Evolutionary conservation across 441 rosid genomes (phyloP).

Genomic region (Flueggea neowawraea): DNA sequence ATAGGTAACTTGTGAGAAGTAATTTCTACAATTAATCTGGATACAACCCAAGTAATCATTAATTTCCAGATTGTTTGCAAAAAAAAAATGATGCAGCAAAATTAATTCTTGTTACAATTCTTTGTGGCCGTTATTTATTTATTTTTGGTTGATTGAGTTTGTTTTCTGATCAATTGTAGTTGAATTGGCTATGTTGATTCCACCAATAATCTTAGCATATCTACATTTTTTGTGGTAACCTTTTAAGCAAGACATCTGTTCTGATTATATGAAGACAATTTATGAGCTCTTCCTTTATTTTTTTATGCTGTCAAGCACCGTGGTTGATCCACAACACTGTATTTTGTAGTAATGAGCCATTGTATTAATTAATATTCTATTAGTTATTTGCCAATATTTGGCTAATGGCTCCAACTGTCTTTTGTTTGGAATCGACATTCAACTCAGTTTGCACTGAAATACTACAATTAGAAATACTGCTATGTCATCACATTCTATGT

Average conservation of each 20-base stretch:
- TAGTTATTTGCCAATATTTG: not conserved
- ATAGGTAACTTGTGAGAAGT: constrained; percentile 91
- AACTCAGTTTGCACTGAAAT: constrained; percentile 77
- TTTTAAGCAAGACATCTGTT: too few species aligned
- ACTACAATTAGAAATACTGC: too few species aligned
- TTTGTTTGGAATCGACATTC: constrained; percentile 97
- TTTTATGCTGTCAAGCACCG: too few species aligned
- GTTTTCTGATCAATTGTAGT: constrained; percentile 75
- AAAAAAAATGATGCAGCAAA: constrained; percentile 5
- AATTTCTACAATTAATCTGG: constrained; percentile 73
- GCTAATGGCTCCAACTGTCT: constrained; percentile 4
- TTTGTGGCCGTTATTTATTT: not conserved
- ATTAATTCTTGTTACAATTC: not conserved
- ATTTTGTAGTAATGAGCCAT: not conserved
- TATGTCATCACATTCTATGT: too few species aligned
- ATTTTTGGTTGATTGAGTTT: constrained; percentile 61
- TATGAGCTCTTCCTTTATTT: too few species aligned
- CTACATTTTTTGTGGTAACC: too few species aligned
- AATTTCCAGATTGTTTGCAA: not conserved
- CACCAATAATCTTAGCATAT: constrained; percentile 74
- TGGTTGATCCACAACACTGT: not conserved
- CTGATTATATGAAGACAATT: constrained; percentile 19
- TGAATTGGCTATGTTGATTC: constrained; percentile 75
- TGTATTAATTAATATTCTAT: not conserved
- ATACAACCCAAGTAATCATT: constrained; percentile 64